Conservation (phyloP, 352 stramenopile species). For the Phytophthora foliorum region DNA sequence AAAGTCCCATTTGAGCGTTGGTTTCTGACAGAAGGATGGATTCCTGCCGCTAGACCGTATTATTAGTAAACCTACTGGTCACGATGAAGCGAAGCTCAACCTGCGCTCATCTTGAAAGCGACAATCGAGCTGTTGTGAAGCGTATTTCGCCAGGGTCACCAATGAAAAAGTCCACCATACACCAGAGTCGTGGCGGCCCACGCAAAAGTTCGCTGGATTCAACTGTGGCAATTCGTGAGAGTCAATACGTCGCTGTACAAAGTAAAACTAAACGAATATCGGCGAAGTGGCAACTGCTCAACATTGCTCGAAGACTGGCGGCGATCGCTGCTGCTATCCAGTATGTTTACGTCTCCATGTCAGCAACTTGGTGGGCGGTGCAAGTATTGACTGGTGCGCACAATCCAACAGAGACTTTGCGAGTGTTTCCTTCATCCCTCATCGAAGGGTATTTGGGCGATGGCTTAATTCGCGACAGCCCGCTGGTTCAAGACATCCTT, state of each 20-base stretch:
- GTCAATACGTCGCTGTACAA: constrained; percentile 14
- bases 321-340: constrained; percentile 42
- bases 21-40: neutral
- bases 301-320: constrained; percentile 31
- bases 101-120: neutral
- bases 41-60: neutral
- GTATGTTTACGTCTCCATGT: constrained; percentile 42
- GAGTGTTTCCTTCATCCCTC: constrained; percentile 23
- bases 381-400: constrained; percentile 26
- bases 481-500: constrained; percentile 36
- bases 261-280: constrained; percentile 12
- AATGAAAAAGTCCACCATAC: neutral
- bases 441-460: constrained; percentile 44
- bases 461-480: constrained; percentile 40
- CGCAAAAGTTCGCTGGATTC: constrained; percentile 11
- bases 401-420: constrained; percentile 22
- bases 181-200: neutral
- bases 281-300: constrained; percentile 24
- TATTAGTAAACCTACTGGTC: neutral
- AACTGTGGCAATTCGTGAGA: constrained; percentile 19
- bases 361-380: constrained; percentile 35
- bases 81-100: neutral
- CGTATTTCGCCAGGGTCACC: neutral
- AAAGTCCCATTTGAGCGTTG: neutral
- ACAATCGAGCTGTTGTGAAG: neutral